Conservation (phyloP, 352 stramenopile species). For the Phytophthora rubi region DNA sequence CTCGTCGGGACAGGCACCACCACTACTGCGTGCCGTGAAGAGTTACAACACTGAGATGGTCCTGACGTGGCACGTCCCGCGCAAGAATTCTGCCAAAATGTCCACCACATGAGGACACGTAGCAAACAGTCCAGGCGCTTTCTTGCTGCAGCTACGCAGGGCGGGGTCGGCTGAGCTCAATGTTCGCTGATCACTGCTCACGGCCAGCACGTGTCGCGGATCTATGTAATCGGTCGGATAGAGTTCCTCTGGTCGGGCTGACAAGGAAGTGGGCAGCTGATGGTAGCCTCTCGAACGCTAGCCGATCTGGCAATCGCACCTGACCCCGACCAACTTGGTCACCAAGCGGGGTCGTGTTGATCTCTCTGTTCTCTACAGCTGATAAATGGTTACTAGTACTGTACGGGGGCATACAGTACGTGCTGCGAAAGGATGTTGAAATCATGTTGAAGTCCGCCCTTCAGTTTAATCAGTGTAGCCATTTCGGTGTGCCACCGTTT, state of each 20-base stretch:
- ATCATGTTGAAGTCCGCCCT: conserved; percentile 17
- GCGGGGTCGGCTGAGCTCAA: too few relatives aligned
- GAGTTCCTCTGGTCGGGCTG: not conserved
- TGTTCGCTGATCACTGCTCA: not conserved
- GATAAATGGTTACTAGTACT: not conserved
- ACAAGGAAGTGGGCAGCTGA: not conserved
- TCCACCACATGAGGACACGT: not conserved
- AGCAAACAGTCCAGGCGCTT: not conserved
- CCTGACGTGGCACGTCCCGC: not conserved
- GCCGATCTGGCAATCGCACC: not conserved
- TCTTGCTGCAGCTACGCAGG: not conserved
- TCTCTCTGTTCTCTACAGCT: not conserved
- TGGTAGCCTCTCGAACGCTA: not conserved
- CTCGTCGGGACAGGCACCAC: conserved; percentile 10
- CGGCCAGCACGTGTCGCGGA: not conserved
- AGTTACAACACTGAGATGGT: not conserved
- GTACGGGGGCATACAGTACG: too few relatives aligned
- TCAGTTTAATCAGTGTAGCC: not conserved
- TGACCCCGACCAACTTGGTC: not conserved
- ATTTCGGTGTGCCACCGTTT: conserved; percentile 7
- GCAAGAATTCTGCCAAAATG: not conserved
- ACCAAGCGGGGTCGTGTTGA: not conserved
- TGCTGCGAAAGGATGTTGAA: not conserved
- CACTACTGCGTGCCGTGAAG: not conserved
- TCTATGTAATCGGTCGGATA: not conserved